Conservation (phyloP, 2,329 filamentous ascomycete species). For the Ambrosiella beaveri region DNA sequence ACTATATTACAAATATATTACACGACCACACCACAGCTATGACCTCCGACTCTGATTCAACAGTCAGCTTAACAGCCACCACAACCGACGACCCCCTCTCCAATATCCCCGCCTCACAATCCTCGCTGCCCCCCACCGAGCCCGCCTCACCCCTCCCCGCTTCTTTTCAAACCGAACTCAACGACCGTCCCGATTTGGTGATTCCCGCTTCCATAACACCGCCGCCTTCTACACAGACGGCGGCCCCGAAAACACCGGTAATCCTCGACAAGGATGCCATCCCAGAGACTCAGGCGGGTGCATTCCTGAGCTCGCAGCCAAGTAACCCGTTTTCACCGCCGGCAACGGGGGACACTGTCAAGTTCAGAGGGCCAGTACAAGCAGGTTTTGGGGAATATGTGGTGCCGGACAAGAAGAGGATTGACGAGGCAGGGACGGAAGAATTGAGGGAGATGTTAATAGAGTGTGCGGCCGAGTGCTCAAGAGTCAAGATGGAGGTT, state of each 20-base stretch:
- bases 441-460: slow-evolving; percentile 41
- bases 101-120: neutral
- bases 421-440: slow-evolving; percentile 35
- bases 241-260: neutral
- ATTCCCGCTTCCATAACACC: slow-evolving; percentile 41
- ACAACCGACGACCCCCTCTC: neutral
- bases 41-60: slow-evolving; percentile 6
- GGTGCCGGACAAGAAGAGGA: slow-evolving; percentile 30
- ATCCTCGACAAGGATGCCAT: neutral
- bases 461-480: slow-evolving; percentile 36
- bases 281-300: slow-evolving; percentile 13
- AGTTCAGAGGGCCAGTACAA: neutral
- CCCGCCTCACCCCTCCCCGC: slow-evolving; percentile 33
- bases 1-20: neutral
- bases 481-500: slow-evolving; percentile 57
- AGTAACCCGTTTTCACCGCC: slow-evolving; percentile 37
- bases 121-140: slow-evolving; percentile 18
- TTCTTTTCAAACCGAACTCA: slow-evolving; percentile 33
- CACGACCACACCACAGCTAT: neutral
- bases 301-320: slow-evolving; percentile 23
- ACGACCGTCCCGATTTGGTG: slow-evolving; percentile 27
- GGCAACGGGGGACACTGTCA: slow-evolving; percentile 21
- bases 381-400: slow-evolving; percentile 25
- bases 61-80: neutral
- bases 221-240: neutral